Percentiles rank a stretch among this genome's conserved stretches.
Conservation (phyloP, 345 rosid genomes). For the Salix arbutifolia region DNA sequence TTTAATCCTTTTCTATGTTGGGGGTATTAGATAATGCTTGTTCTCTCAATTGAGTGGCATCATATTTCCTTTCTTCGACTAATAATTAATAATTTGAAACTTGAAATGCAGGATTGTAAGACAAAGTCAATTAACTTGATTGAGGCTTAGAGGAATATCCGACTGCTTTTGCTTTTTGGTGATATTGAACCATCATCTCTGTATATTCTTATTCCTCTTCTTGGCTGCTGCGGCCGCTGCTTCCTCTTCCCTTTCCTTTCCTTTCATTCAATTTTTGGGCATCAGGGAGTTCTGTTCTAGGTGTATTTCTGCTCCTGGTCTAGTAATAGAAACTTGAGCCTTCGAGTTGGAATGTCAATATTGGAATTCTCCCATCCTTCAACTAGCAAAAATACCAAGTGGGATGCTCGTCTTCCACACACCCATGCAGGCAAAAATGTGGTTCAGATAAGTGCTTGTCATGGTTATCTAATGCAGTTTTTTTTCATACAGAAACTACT, state of each 20-base stretch:
- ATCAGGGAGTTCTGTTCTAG: neutral
- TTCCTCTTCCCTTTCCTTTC: neutral
- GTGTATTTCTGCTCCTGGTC: neutral
- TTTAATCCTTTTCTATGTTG: neutral
- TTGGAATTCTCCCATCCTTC: too few relatives aligned
- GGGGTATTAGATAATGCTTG: neutral
- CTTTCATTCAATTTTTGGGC: neutral
- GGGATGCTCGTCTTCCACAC: too few relatives aligned
- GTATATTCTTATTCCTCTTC: neutral
- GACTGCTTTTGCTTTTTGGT: neutral
- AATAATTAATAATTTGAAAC: neutral
- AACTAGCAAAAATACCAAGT: too few relatives aligned
- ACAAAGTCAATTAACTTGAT: neutral
- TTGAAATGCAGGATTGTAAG: constrained; percentile 17
- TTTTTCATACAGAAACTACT: too few relatives aligned
- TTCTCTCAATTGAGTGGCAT: neutral
- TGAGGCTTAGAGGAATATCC: neutral
- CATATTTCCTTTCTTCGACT: neutral
- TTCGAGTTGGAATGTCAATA: too few relatives aligned
- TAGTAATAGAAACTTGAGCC: neutral
- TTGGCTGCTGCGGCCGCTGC: neutral
- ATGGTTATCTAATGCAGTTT: too few relatives aligned
- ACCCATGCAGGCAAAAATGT: too few relatives aligned
- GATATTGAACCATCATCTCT: neutral
- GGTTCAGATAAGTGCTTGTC: too few relatives aligned